Percentiles rank a stretch among this genome's conserved stretches.
These are phyloP conservation scores for Penicillium bialowiezense DNA, from an alignment of 495 filamentous ascomycete species.

Conservation along the genomic window DNA sequence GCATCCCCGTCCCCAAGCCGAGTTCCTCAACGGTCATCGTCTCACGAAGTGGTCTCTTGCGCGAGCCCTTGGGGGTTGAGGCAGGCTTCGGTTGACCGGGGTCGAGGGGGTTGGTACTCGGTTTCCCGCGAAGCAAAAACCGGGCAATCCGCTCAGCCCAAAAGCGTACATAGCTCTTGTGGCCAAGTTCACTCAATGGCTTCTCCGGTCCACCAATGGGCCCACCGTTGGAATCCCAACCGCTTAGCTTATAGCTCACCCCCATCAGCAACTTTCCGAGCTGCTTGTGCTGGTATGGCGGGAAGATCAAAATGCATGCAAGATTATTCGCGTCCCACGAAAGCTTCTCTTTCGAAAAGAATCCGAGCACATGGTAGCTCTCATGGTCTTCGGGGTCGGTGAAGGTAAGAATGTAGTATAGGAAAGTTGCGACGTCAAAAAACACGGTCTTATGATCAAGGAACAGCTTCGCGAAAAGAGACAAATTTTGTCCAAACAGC, in stretches of 20 bases:
- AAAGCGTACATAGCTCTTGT: constrained; percentile 73
- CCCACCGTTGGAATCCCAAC: constrained; percentile 59
- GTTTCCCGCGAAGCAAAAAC: constrained; percentile 47
- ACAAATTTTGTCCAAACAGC: constrained; percentile 93
- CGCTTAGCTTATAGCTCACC: constrained; percentile 88
- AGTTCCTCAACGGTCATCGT: constrained; percentile 54
- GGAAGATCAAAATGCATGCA: constrained; percentile 94
- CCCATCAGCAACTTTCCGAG: constrained; percentile 90
- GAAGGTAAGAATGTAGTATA: constrained; percentile 84
- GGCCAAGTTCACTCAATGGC: constrained; percentile 80
- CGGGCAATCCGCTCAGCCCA: constrained; percentile 80
- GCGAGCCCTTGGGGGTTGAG: constrained; percentile 25
- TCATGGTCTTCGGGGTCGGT: constrained; percentile 32
- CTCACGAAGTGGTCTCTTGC: constrained; percentile 35
- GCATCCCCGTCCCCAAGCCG: constrained; percentile 69
- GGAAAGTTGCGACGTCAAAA: constrained; percentile 92
- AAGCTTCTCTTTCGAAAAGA: constrained; percentile 98
- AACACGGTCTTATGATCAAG: constrained; percentile 98
- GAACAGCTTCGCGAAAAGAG: constrained; percentile 96
- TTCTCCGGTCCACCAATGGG: constrained; percentile 91
- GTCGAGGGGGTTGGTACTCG: constrained; percentile 22
- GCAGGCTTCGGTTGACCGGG: constrained; percentile 26
- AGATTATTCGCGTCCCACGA: constrained; percentile 99
- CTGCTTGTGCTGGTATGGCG: constrained; percentile 88
- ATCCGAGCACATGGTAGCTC: constrained; percentile 68